Evolutionary conservation across 139 green algal species (phyloP), one percentile per base, ranked within the genome.

Genomic region (Tetradesmus obliquus): DNA sequence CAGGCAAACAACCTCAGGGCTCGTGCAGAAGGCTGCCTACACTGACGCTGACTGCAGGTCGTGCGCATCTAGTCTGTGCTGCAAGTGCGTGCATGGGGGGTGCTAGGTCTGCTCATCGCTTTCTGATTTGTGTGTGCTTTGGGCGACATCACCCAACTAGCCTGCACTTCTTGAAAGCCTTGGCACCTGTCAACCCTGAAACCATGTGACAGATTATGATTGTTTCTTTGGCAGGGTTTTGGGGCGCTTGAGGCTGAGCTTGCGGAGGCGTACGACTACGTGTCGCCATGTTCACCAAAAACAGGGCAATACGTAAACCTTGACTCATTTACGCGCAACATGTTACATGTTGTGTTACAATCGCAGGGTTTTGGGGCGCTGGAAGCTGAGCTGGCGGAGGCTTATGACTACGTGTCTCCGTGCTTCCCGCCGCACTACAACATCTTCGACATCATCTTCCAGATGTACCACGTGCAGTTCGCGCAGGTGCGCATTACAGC

Each of bases 341-440:
- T 79, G 71, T 24, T 79, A 32, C 19, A 15, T 55, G 72, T 45
- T 93, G 45, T 74, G 62, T 9, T 57, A 84, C 58, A 88, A 83
- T 1, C 9, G 24, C 58, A 92, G 88, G 88, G 92, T 24, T 89
- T 95, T 82, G 79, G 58, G 81, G 91, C 88, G 32, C 83, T 91
- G 66, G 90, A 94, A 80, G 66, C 86, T 54, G 91, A 95, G 84
- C 91, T 97, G 82, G 92, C 94, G 0, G 94, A 95, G 80, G 94
- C 95, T 13, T 98, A 97, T 84, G 96, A 98, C 92, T 95, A 95
- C 74, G 96, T 98, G 69, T 82, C 90, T 2, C 94, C 96, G 60
- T 99, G 97, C 94, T 99, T 98, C 89, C 97, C 97, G 0, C 95
- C 96, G 13, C 89, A 93, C 81, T 99, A 98, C 92, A 86, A 94